phyloP scores from a whole-genome alignment of 345 rosid species.

The Rhizophora mangle region DNA sequence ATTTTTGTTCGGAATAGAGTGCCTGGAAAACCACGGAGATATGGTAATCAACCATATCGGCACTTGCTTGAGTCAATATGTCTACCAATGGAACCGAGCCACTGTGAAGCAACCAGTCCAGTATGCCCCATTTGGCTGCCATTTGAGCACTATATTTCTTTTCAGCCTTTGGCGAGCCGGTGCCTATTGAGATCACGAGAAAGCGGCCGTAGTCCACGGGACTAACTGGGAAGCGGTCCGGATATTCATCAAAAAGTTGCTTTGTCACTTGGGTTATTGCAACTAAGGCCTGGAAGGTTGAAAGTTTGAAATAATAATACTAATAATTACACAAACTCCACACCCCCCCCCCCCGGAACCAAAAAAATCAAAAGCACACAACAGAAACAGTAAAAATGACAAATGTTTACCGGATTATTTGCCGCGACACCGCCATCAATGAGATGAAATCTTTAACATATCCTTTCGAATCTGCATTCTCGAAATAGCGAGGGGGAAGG shows the following conservation, averaged over 20 bases:
- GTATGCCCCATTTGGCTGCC: conserved; percentile 21
- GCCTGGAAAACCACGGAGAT: conserved; percentile 7
- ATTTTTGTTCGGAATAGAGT: conserved; percentile 9
- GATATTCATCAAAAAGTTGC: background rate
- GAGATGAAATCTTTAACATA: conserved; percentile 15
- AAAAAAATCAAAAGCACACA: too few relatives aligned
- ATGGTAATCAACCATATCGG: conserved; percentile 17
- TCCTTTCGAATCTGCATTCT: conserved; percentile 3
- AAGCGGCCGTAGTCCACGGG: conserved; percentile 6
- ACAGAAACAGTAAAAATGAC: too few relatives aligned
- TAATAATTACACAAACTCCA: too few relatives aligned
- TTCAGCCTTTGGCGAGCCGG: background rate
- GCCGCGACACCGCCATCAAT: conserved; percentile 30
- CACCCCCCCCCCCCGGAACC: too few relatives aligned
- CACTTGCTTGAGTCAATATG: conserved; percentile 16
- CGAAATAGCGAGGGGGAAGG: conserved; percentile 20
- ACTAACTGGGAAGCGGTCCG: background rate
- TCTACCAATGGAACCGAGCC: conserved; percentile 12
- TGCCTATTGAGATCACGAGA: conserved; percentile 21
- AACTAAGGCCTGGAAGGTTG: conserved; percentile 1
- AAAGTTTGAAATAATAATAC: too few relatives aligned
- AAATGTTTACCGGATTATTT: conserved; percentile 24
- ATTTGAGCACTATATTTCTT: conserved; percentile 3
- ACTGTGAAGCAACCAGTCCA: conserved; percentile 6
- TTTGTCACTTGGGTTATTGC: conserved; percentile 12